Evolutionary conservation across 2,329 filamentous ascomycete species (phyloP).

Genomic region (Juglanconis oblonga): DNA sequence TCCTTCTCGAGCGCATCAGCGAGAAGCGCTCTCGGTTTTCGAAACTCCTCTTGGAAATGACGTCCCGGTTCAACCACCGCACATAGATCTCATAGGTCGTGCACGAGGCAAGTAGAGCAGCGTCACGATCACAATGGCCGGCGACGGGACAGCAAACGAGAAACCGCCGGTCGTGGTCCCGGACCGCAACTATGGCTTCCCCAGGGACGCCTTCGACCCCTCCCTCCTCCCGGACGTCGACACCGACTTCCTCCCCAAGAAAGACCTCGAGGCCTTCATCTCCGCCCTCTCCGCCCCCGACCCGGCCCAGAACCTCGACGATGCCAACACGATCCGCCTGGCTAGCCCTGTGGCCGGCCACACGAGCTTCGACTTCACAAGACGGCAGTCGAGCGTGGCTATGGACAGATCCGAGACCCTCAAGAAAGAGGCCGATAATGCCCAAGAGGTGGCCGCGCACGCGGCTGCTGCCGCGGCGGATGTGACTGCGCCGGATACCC

Average conservation of each 20-base stretch:
- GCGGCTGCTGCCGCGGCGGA: slow-evolving; percentile 39
- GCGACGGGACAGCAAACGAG: slow-evolving; percentile 11
- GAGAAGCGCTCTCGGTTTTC: neutral
- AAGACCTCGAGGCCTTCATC: slow-evolving; percentile 75
- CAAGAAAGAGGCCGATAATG: slow-evolving; percentile 23
- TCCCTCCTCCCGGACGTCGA: slow-evolving; percentile 74
- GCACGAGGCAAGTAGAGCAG: neutral
- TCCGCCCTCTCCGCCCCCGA: slow-evolving; percentile 81
- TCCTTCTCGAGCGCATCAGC: neutral
- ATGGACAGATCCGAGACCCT: slow-evolving; percentile 20
- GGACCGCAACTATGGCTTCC: slow-evolving; percentile 53
- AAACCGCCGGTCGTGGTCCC: slow-evolving; percentile 23
- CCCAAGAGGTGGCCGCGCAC: slow-evolving; percentile 34
- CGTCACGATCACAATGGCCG: neutral
- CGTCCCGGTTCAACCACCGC: neutral
- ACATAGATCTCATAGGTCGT: neutral
- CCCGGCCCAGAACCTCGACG: slow-evolving; percentile 60
- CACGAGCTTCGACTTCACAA: slow-evolving; percentile 40
- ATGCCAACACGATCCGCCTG: slow-evolving; percentile 43
- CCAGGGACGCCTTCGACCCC: slow-evolving; percentile 63
- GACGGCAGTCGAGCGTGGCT: slow-evolving; percentile 35
- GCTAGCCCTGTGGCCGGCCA: slow-evolving; percentile 35
- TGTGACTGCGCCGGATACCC: slow-evolving; percentile 18
- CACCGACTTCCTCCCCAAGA: slow-evolving; percentile 70
- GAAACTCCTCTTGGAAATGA: neutral